Conservation (phyloP, 345 rosid genomes). For the Camelina laxa region DNA sequence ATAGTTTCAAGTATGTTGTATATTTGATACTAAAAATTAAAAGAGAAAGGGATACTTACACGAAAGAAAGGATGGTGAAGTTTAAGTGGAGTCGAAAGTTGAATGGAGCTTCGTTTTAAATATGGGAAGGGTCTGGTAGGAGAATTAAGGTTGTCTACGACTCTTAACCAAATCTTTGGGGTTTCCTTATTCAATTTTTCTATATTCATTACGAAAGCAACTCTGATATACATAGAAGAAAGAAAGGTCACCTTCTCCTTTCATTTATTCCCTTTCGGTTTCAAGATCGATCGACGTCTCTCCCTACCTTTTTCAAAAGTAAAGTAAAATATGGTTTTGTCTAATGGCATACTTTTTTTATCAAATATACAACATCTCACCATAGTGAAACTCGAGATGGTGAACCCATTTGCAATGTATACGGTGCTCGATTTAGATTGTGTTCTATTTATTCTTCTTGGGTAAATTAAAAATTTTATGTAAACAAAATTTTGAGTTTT, state of each 20-base stretch:
- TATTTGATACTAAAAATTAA: conserved; percentile 5
- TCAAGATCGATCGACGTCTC: conserved; percentile 26
- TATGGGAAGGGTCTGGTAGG: conserved; percentile 30
- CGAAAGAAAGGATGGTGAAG: conserved; percentile 23
- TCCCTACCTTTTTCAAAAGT: background rate
- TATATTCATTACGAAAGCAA: conserved; percentile 32
- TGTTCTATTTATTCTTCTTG: background rate
- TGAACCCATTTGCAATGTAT: background rate
- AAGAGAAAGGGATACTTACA: conserved; percentile 17
- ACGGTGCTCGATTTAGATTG: background rate
- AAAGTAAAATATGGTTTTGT: background rate
- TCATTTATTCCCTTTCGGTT: conserved; percentile 28
- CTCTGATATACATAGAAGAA: background rate
- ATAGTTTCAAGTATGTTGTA: background rate
- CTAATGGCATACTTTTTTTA: background rate
- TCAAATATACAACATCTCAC: background rate
- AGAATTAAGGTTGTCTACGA: conserved; percentile 38
- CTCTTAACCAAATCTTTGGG: conserved; percentile 15
- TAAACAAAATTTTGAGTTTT: background rate
- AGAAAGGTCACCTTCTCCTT: background rate
- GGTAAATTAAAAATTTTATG: no score
- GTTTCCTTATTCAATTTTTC: conserved; percentile 18
- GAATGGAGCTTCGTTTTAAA: conserved; percentile 30
- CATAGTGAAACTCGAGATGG: background rate
- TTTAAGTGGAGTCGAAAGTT: conserved; percentile 41